Conservation (phyloP, 495 filamentous ascomycete species). For the Lasiosphaeris hirsuta region DNA sequence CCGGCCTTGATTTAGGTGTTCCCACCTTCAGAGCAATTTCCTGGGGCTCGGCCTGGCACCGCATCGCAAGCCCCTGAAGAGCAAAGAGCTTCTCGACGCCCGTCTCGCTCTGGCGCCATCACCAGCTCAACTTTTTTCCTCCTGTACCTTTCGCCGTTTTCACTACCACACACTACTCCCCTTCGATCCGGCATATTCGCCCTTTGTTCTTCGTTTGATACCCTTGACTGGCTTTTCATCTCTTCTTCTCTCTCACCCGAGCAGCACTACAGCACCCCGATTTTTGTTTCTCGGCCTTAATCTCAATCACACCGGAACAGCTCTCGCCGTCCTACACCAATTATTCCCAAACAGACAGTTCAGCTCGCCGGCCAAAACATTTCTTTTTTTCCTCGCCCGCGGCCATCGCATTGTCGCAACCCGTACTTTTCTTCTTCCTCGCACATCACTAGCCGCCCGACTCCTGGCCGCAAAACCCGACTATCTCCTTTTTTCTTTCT, state of each 20-base stretch:
- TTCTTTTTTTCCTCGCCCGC: slow-evolving; percentile 15
- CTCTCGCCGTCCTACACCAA: slow-evolving; percentile 11
- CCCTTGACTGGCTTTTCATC: slow-evolving; percentile 4
- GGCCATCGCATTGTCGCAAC: slow-evolving; percentile 11
- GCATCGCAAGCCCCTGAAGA: slow-evolving; percentile 22
- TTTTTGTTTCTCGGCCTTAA: neutral
- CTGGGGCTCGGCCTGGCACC: slow-evolving; percentile 15
- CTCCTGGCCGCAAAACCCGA: slow-evolving; percentile 1
- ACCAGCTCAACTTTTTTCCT: slow-evolving; percentile 11
- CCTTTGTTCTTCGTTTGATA: slow-evolving; percentile 15
- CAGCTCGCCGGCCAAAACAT: slow-evolving; percentile 20
- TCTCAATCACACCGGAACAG: slow-evolving; percentile 7
- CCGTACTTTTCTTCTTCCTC: slow-evolving; percentile 5
- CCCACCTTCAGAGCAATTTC: slow-evolving; percentile 31
- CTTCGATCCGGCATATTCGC: neutral
- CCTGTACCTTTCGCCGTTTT: slow-evolving; percentile 1
- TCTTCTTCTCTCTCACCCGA: neutral
- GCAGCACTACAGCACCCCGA: neutral
- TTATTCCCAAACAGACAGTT: slow-evolving; percentile 6
- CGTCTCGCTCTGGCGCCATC: slow-evolving; percentile 8
- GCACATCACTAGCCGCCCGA: neutral
- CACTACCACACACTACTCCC: neutral
- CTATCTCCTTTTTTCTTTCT: slow-evolving; percentile 3
- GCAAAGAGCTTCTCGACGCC: slow-evolving; percentile 22
- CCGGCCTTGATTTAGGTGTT: slow-evolving; percentile 15